Evolutionary conservation across 2,329 filamentous ascomycete genomes (phyloP).

Genomic region (Nothopassalora personata): DNA sequence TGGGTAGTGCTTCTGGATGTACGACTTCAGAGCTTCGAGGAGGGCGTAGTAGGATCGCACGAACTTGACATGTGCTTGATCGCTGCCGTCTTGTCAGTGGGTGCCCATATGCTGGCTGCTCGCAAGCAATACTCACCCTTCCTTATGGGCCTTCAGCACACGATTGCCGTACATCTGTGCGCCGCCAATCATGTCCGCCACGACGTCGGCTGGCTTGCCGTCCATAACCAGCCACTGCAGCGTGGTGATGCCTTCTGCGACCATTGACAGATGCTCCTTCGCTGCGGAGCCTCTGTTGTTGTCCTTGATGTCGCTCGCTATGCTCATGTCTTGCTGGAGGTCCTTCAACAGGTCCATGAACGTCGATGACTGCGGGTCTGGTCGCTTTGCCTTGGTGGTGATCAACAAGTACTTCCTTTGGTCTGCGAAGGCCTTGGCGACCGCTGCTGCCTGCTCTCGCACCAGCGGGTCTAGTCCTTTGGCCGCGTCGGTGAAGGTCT

Average conservation of each 20-base stretch:
- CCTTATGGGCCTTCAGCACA: constrained; percentile 85
- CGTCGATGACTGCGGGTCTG: constrained; percentile 63
- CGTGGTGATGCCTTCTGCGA: constrained; percentile 83
- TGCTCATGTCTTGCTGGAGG: constrained; percentile 74
- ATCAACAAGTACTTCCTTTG: constrained; percentile 85
- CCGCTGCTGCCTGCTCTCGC: constrained; percentile 62
- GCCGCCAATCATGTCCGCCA: constrained; percentile 74
- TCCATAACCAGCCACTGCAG: constrained; percentile 88
- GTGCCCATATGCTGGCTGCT: not conserved
- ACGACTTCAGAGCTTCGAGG: constrained; percentile 76
- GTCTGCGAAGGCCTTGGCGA: constrained; percentile 67
- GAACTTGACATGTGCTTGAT: constrained; percentile 77
- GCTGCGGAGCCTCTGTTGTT: constrained; percentile 68
- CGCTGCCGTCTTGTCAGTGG: constrained; percentile 46
- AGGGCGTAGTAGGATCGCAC: constrained; percentile 88
- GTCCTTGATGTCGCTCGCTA: constrained; percentile 75
- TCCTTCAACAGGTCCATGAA: constrained; percentile 79
- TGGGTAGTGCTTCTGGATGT: constrained; percentile 76
- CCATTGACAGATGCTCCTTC: constrained; percentile 77
- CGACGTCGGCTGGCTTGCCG: constrained; percentile 74
- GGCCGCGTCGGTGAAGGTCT: constrained; percentile 72
- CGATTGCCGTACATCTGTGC: constrained; percentile 94
- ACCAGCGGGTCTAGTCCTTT: constrained; percentile 63
- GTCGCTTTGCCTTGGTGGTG: constrained; percentile 87
- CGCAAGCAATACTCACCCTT: constrained; percentile 51